Conservation (phyloP, 2,329 filamentous ascomycete genomes). For the Diplodia corticola region DNA sequence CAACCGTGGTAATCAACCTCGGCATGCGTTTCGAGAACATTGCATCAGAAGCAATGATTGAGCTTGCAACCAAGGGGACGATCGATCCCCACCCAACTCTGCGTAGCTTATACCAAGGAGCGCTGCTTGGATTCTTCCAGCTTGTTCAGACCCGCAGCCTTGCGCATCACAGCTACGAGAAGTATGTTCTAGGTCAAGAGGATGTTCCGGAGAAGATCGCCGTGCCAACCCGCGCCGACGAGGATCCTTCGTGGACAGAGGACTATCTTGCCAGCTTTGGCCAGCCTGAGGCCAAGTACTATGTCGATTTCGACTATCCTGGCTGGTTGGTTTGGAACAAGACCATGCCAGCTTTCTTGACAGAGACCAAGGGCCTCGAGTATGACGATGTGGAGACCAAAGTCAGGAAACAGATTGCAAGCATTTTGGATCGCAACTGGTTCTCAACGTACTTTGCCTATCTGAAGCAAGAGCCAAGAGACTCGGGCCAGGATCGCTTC, state of each 20-base stretch:
- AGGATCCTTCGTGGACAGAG: constrained; percentile 73
- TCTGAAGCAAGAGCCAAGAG: constrained; percentile 92
- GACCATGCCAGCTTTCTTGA: constrained; percentile 75
- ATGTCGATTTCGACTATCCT: constrained; percentile 86
- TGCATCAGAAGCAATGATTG: constrained; percentile 77
- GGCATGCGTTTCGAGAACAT: constrained; percentile 90
- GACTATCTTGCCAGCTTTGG: constrained; percentile 78
- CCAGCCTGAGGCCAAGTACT: constrained; percentile 77
- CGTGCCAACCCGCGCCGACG: constrained; percentile 66
- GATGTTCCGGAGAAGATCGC: constrained; percentile 73
- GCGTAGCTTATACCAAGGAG: constrained; percentile 76
- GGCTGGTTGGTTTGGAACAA: constrained; percentile 97
- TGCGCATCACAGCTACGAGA: constrained; percentile 82
- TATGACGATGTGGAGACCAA: constrained; percentile 81
- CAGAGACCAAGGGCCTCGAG: constrained; percentile 66
- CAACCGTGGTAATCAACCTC: constrained; percentile 86
- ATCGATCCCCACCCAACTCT: constrained; percentile 90
- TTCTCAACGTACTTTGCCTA: constrained; percentile 85
- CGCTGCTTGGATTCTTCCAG: constrained; percentile 75
- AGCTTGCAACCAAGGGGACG: constrained; percentile 77
- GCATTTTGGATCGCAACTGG: constrained; percentile 79
- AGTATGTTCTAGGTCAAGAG: constrained; percentile 81
- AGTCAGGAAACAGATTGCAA: constrained; percentile 76
- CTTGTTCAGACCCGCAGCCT: constrained; percentile 82
- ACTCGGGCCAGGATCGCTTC: constrained; percentile 79